Evolutionary conservation across 2,329 filamentous ascomycete species (phyloP).

Genomic region (Fusarium sp.): DNA sequence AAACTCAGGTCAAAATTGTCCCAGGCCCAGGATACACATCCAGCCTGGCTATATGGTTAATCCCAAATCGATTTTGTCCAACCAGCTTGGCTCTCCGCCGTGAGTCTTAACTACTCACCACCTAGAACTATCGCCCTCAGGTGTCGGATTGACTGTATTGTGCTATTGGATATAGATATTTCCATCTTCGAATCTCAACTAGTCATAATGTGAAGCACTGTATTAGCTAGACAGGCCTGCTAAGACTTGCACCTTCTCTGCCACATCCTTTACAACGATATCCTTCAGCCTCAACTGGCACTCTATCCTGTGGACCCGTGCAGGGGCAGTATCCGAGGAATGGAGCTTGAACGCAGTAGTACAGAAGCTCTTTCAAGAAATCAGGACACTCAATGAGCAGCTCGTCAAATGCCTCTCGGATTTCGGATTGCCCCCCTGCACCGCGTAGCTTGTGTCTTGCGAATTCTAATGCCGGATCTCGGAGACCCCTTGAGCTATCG

Average conservation of each 20-base stretch:
- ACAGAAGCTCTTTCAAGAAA: conserved; percentile 16
- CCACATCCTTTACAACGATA: background rate
- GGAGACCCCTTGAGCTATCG: background rate
- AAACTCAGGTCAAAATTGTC: no score
- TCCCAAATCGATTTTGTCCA: no score
- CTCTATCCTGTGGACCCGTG: background rate
- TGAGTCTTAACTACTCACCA: no score
- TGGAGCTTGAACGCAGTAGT: background rate
- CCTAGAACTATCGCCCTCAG: no score
- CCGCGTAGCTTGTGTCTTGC: background rate
- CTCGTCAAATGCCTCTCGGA: background rate
- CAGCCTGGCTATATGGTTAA: no score
- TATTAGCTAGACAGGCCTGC: background rate
- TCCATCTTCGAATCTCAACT: no score
- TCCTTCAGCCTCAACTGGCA: background rate
- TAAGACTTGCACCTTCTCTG: background rate
- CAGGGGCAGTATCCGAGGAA: background rate
- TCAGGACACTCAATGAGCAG: background rate
- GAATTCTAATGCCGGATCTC: background rate
- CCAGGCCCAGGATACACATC: no score
- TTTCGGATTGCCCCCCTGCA: rapidly evolving
- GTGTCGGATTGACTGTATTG: no score
- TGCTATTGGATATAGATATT: no score
- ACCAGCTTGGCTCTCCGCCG: no score
- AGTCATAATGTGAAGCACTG: no score